Base-by-base conservation (phyloP, 352 stramenopile genomes). In the Saprolegnia parasitica region DNA sequence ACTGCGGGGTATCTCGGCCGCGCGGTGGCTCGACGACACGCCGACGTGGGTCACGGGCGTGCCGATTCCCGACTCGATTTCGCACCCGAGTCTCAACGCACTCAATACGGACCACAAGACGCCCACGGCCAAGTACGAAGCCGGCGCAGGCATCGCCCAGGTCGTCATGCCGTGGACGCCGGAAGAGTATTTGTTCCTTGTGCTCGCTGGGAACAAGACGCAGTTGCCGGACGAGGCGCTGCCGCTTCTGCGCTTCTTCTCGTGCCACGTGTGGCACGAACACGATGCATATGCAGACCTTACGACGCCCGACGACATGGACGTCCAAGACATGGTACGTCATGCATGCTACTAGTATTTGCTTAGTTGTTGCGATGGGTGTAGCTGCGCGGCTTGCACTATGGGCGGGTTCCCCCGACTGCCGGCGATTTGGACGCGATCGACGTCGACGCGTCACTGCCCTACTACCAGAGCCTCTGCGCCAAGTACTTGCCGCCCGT, bases 151-250 rank as follows among this genome's bases (percentile, higher is more conserved):
- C 1, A 74, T 91, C 55, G 80, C 86, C 21, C 58, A 80, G 21
- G 74, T 73, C 5, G 29, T 78, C 47, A 67, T 91, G 35, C 84
- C 86, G 13, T 91, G 84, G 83, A 92, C 85, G 18, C 82, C 84
- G 0, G 86, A 93, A 35, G 86, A 93, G 67, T 95, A 93, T 68
- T 58, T 95, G 23, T 84, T 81, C 72, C 74, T 76, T 20, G 82
- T 90, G 39, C 73, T 95, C n/a, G 74, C 75, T 67, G 68, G 72
- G 66, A 95, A 91, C 67, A 78, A 81, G 71, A 76, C 79, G 10
- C 77, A 80, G 9, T 67, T 93, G 47, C 86, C 86, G 16, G 47
- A 71, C 4, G 86, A 95, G 74, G 84, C 84, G 8, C 56, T 93
- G 29, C 76, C 81, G 40, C 72, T 75, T 0, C 73, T 92, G 21